These are phyloP conservation scores for Alternaria novae-zelandiae DNA, from an alignment of 2,329 filamentous ascomycete genomes.

Conservation along the genomic window DNA sequence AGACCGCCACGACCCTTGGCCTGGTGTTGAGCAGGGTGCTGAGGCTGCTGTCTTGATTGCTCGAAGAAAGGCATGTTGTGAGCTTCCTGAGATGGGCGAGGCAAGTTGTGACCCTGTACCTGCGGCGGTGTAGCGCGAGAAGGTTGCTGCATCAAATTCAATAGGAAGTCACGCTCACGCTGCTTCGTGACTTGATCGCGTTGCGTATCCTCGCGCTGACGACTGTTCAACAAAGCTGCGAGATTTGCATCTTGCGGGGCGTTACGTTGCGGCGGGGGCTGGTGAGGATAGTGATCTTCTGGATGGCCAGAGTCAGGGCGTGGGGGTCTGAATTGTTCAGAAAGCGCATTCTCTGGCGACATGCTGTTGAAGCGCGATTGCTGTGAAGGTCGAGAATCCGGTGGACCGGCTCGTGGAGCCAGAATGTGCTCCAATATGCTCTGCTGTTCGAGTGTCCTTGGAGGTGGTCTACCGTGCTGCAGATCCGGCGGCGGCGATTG, in stretches of 20 bases:
- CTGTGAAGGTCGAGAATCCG: conserved; percentile 40
- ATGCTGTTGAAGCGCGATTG: conserved; percentile 41
- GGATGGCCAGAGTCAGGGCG: conserved; percentile 41
- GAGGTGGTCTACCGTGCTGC: conserved; percentile 30
- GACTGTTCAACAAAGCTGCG: conserved; percentile 46
- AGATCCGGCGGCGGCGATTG: conserved; percentile 39
- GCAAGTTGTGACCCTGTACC: conserved; percentile 41
- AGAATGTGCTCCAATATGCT: conserved; percentile 46
- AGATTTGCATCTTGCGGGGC: conserved; percentile 44
- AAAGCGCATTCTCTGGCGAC: conserved; percentile 41
- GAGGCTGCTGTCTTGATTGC: conserved; percentile 40
- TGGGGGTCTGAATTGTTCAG: conserved; percentile 41
- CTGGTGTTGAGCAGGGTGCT: conserved; percentile 32
- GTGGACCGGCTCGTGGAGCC: conserved; percentile 35
- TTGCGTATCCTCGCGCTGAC: conserved; percentile 45
- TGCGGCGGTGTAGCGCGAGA: conserved; percentile 42
- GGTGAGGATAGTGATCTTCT: conserved; percentile 39
- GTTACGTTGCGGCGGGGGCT: conserved; percentile 39
- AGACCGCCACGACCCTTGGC: conserved; percentile 47
- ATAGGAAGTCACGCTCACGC: conserved; percentile 79
- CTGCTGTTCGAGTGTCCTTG: conserved; percentile 45
- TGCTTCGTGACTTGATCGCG: conserved; percentile 56
- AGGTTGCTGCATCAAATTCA: conserved; percentile 78
- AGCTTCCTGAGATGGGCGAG: conserved; percentile 43
- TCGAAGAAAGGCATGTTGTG: conserved; percentile 45